Conservation (phyloP, 768 basidiomycete species). For the Clathrus columnatus region DNA sequence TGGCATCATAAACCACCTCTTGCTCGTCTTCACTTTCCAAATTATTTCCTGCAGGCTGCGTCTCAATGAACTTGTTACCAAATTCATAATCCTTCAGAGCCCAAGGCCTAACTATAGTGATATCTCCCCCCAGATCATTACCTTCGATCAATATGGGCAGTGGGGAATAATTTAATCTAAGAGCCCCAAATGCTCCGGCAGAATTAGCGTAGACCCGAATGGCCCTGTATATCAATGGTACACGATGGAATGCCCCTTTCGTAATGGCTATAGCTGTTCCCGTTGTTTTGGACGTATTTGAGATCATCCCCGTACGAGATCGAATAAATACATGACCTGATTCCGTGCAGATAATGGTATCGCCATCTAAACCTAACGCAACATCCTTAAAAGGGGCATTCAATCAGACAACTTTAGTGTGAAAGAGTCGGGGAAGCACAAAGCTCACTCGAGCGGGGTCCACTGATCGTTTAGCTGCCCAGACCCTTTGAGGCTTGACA, state of each 20-base stretch:
- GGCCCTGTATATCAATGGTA: constrained; percentile 79
- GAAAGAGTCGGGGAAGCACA: not conserved
- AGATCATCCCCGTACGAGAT: constrained; percentile 32
- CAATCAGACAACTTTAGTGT: not conserved
- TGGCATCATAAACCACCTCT: not conserved
- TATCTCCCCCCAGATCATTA: constrained; percentile 30
- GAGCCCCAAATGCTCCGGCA: constrained; percentile 81
- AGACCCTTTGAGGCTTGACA: constrained; percentile 81
- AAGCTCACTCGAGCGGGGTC: not conserved
- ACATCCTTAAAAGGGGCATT: constrained; percentile 50
- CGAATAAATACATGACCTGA: constrained; percentile 93
- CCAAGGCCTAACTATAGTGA: not conserved
- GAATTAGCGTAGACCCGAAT: constrained; percentile 77
- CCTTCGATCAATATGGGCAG: constrained; percentile 47
- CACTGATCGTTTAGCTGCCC: constrained; percentile 63
- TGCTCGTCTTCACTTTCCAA: not conserved
- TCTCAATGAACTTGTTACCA: constrained; percentile 12
- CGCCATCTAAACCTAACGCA: constrained; percentile 79
- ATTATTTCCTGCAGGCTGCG: constrained; percentile 22
- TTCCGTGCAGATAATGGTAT: constrained; percentile 85
- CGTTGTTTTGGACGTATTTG: not conserved
- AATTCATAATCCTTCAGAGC: constrained; percentile 7
- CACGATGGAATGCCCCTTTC: constrained; percentile 60
- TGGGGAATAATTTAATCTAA: constrained; percentile 64
- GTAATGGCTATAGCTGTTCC: not conserved